Percentiles rank a stretch among this genome's conserved stretches.
These are phyloP conservation scores for Lepidopterella palustris DNA, from an alignment of 495 filamentous ascomycete genomes.

Conservation along the genomic window DNA sequence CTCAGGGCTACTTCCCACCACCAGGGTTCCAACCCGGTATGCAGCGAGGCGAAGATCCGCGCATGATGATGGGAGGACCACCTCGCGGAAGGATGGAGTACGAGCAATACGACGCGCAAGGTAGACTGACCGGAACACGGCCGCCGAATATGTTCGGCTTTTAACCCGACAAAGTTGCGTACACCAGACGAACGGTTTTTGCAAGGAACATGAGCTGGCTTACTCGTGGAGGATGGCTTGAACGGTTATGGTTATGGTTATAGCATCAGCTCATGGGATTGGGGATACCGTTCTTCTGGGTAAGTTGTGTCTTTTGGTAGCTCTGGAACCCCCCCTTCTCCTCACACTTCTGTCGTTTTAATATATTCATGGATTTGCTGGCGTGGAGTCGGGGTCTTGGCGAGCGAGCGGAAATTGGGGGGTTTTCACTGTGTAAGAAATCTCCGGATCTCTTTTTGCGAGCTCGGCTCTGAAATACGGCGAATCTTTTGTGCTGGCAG, in stretches of 20 bases:
- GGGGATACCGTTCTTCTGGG: neutral
- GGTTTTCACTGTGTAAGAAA: neutral
- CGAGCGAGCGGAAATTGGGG: neutral
- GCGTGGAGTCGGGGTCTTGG: neutral
- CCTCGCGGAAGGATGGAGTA: conserved; percentile 3
- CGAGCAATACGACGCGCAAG: conserved; percentile 12
- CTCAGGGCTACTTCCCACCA: conserved; percentile 25
- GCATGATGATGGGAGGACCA: conserved; percentile 22
- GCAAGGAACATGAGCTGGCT: neutral
- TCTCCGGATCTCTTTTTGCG: neutral
- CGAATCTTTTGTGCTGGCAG: no score
- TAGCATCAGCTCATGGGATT: no score
- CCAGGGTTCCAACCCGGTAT: conserved; percentile 15
- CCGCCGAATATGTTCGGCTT: neutral
- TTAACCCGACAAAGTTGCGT: neutral
- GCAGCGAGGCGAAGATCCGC: conserved; percentile 18
- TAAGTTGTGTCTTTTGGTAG: neutral
- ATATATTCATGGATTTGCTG: neutral
- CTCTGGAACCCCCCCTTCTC: no score
- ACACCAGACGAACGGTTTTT: neutral
- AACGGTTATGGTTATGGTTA: no score
- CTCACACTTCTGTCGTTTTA: no score
- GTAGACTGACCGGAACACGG: neutral
- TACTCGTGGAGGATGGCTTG: neutral
- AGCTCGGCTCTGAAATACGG: no score